Conservation (phyloP, 305 asterid species). For the Fraxinus paxiana region DNA sequence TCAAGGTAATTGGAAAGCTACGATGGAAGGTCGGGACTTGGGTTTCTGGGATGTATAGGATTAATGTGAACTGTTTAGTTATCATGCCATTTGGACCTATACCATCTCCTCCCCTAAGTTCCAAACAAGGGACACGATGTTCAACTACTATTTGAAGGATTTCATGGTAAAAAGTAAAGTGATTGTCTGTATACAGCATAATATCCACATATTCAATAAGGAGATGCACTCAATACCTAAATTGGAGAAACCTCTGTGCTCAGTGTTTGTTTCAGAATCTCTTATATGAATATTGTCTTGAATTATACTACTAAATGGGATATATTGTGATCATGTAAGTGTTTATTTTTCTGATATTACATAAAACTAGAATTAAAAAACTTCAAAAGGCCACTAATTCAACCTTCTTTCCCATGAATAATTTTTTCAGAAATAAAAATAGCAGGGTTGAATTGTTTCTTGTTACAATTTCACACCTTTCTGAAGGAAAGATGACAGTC, state of each 20-base stretch:
- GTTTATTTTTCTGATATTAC: background rate
- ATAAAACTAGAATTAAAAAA: background rate
- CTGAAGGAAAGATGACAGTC: background rate
- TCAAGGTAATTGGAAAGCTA: constrained; percentile 61
- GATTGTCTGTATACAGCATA: background rate
- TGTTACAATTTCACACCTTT: background rate
- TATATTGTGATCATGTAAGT: background rate
- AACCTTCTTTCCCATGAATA: background rate
- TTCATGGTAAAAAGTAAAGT: background rate
- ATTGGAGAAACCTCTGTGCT: background rate
- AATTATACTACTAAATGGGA: background rate
- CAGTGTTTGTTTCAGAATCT: background rate
- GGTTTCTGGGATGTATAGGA: constrained; percentile 84
- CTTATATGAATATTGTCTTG: background rate
- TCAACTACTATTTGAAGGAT: constrained; percentile 51
- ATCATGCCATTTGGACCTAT: constrained; percentile 59
- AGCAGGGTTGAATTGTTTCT: background rate
- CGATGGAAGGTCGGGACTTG: constrained; percentile 91
- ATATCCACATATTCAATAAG: background rate
- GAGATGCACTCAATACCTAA: background rate
- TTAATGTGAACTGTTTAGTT: constrained; percentile 56
- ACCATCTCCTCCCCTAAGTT: constrained; percentile 55
- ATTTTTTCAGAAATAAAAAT: background rate
- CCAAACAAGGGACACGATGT: constrained; percentile 62
- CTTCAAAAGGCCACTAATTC: background rate